Evolutionary conservation across 495 filamentous ascomycete species (phyloP).

Genomic region (Cercophora sp.): DNA sequence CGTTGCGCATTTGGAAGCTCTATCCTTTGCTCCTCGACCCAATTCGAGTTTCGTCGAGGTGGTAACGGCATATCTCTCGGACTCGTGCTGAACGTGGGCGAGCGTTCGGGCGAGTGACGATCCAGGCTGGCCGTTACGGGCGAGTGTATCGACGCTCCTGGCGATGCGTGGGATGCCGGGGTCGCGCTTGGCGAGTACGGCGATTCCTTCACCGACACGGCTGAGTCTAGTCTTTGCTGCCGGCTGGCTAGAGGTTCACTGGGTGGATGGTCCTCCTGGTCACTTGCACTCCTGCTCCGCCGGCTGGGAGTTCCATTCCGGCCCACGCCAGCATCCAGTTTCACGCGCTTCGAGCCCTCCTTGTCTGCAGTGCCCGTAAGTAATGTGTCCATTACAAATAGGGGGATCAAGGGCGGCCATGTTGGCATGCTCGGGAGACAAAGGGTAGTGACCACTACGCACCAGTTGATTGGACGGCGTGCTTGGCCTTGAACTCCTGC

Average conservation of each 20-base stretch:
- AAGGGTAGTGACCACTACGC: constrained; percentile 12
- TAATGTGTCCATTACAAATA: no score
- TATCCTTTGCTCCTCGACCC: constrained; percentile 21
- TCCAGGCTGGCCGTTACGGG: constrained; percentile 20
- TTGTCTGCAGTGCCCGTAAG: constrained; percentile 32
- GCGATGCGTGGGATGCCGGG: constrained; percentile 21
- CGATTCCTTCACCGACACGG: constrained; percentile 32
- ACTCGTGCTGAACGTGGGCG: constrained; percentile 22
- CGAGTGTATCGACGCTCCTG: constrained; percentile 34
- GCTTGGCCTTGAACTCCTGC: constrained; percentile 68
- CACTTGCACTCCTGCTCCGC: constrained; percentile 39
- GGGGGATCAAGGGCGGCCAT: no score
- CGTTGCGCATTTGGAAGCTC: constrained; percentile 19
- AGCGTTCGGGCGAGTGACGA: constrained; percentile 19
- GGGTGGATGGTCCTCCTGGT: constrained; percentile 38
- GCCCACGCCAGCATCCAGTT: constrained; percentile 23
- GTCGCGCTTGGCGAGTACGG: constrained; percentile 25
- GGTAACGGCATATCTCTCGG: constrained; percentile 12
- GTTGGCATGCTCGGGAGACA: no score
- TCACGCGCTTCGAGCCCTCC: constrained; percentile 42
- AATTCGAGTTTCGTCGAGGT: constrained; percentile 13
- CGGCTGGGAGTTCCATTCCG: constrained; percentile 26
- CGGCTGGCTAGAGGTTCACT: constrained; percentile 43
- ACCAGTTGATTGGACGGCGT: constrained; percentile 49
- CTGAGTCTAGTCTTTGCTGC: constrained; percentile 38